Percentiles rank a stretch among this genome's conserved stretches.
phyloP scores from a whole-genome alignment of 1,284 basidiomycete species.

The Microbotryum lychnidis-dioicae region DNA sequence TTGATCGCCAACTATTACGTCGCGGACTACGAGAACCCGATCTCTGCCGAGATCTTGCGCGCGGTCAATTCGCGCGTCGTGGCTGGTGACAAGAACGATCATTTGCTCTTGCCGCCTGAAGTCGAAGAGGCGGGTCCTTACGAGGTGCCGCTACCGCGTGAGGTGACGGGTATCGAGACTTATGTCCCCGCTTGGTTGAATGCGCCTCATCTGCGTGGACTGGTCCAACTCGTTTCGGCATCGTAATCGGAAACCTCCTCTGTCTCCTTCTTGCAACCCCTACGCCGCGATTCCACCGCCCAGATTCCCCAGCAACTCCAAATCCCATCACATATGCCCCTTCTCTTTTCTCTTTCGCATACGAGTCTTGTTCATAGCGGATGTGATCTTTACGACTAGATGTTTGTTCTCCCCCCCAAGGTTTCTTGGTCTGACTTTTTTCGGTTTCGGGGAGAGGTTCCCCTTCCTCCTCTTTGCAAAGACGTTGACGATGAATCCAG shows the following conservation, averaged over 20 bases:
- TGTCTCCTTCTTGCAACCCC: neutral
- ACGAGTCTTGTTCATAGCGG: too few relatives aligned
- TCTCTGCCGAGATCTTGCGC: conserved; percentile 88
- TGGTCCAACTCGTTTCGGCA: conserved; percentile 38
- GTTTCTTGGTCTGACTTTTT: too few relatives aligned
- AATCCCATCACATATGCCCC: neutral
- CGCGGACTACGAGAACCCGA: conserved; percentile 96
- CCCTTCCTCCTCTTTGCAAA: too few relatives aligned
- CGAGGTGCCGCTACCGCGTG: conserved; percentile 74
- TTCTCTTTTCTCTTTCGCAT: neutral
- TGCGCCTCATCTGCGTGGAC: conserved; percentile 67
- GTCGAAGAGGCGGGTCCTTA: conserved; percentile 91
- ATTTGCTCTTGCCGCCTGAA: conserved; percentile 84
- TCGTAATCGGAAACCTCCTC: neutral
- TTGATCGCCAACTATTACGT: conserved; percentile 58
- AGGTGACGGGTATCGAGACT: conserved; percentile 78
- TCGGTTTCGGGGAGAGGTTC: too few relatives aligned
- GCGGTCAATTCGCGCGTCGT: conserved; percentile 91
- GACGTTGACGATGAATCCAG: too few relatives aligned
- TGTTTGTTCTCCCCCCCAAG: too few relatives aligned
- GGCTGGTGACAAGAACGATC: conserved; percentile 90
- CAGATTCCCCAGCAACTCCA: neutral
- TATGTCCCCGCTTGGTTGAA: conserved; percentile 76
- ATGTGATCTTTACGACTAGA: too few relatives aligned
- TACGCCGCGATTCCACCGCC: neutral